Conservation (phyloP, 2,329 filamentous ascomycete species). For the Hirsutella thompsonii region DNA sequence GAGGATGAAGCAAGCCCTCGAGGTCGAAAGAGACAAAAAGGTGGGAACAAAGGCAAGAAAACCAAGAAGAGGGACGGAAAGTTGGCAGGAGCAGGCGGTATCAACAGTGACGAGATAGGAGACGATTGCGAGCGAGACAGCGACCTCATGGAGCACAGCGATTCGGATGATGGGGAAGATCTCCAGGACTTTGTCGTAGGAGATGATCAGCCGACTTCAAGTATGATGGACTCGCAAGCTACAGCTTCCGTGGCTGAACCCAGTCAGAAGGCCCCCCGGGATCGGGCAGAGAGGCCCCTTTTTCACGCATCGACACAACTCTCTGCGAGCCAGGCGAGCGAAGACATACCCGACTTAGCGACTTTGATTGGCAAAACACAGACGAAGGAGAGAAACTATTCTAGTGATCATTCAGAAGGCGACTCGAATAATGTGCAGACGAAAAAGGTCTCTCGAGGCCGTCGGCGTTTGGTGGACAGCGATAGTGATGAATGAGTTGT, state of each 20-base stretch:
- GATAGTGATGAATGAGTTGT: conserved; percentile 14
- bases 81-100: conserved; percentile 12
- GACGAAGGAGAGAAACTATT: neutral
- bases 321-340: conserved; percentile 26
- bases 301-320: conserved; percentile 26
- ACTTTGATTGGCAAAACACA: conserved; percentile 8
- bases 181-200: conserved; percentile 44
- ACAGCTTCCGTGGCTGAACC: conserved; percentile 13
- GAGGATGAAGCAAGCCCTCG: conserved; percentile 5
- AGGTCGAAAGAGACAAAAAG: conserved; percentile 5
- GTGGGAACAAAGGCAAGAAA: conserved; percentile 7
- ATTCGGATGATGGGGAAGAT: conserved; percentile 35
- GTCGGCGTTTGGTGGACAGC: conserved; percentile 16
- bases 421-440: conserved; percentile 8
- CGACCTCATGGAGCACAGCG: conserved; percentile 31
- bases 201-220: conserved; percentile 28
- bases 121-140: conserved; percentile 39
- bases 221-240: conserved; percentile 18
- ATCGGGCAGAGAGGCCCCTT: conserved; percentile 12
- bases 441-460: conserved; percentile 11
- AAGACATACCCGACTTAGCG: conserved; percentile 24
- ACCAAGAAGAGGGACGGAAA: conserved; percentile 10
- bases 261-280: conserved; percentile 8
- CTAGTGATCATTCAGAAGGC: conserved; percentile 6
- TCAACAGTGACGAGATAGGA: conserved; percentile 33